phyloP scores from a whole-genome alignment of 2,329 filamentous ascomycete species.

The Escovopsis sp. region DNA sequence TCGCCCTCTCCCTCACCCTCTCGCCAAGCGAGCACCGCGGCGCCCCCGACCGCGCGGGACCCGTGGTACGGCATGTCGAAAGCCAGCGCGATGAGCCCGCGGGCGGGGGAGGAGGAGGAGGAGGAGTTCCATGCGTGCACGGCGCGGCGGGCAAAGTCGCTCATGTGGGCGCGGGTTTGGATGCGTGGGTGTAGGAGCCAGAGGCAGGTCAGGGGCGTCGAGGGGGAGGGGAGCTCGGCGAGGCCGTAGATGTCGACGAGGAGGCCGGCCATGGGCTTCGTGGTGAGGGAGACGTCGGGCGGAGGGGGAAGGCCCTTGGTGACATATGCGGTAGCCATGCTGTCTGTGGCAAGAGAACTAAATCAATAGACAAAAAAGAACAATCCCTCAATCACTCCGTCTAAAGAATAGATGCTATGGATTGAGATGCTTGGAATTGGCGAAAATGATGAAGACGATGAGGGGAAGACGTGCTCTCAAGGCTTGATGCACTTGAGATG shows the following conservation, averaged over 20 bases:
- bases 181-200: slow-evolving; percentile 82
- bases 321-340: slow-evolving; percentile 9
- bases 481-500: no score
- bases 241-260: slow-evolving; percentile 70
- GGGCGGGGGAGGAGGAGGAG: slow-evolving; percentile 3
- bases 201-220: slow-evolving; percentile 53
- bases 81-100: slow-evolving; percentile 62
- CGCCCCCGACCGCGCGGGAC: slow-evolving; percentile 47
- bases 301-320: slow-evolving; percentile 24
- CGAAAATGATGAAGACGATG: no score
- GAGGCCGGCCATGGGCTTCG: slow-evolving; percentile 63
- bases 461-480: no score
- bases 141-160: slow-evolving; percentile 51
- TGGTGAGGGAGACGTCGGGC: slow-evolving; percentile 45
- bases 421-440: no score
- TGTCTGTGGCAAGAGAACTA: no score
- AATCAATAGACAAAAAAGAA: no score
- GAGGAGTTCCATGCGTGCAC: slow-evolving; percentile 51
- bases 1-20: no score
- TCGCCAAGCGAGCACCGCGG: slow-evolving; percentile 62
- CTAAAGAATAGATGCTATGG: no score
- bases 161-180: slow-evolving; percentile 59
- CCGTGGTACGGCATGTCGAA: slow-evolving; percentile 96
- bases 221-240: slow-evolving; percentile 45
- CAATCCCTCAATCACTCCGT: no score